Conservation (phyloP, 768 basidiomycete genomes). For the Suillus americanus region DNA sequence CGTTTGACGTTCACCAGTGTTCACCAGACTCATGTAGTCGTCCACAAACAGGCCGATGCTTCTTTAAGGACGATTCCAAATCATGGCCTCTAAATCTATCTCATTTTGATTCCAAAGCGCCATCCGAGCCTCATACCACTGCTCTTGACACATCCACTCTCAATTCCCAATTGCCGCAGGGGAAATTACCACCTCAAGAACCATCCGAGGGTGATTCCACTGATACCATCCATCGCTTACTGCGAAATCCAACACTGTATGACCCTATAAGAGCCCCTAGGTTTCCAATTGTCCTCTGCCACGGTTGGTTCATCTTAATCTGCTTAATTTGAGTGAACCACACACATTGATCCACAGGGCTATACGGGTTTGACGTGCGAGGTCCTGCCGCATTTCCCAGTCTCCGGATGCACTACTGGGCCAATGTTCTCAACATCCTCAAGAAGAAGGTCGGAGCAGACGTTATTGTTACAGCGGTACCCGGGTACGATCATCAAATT, state of each 20-base stretch:
- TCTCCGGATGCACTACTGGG: constrained; percentile 92
- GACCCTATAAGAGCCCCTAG: constrained; percentile 80
- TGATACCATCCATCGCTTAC: constrained; percentile 67
- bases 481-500: constrained; percentile 57
- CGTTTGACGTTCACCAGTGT: neutral
- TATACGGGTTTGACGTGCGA: constrained; percentile 93
- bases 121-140: neutral
- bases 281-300: constrained; percentile 92
- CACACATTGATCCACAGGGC: constrained; percentile 44
- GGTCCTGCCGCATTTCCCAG: constrained; percentile 82
- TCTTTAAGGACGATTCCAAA: neutral
- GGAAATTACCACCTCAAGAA: constrained; percentile 4
- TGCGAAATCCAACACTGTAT: constrained; percentile 74
- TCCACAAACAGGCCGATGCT: neutral
- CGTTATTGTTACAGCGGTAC: constrained; percentile 94
- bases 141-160: neutral
- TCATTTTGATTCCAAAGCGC: neutral
- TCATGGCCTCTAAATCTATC: neutral
- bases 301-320: constrained; percentile 56
- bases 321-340: neutral
- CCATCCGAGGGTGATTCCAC: constrained; percentile 18
- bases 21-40: neutral
- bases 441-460: constrained; percentile 84
- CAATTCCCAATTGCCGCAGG: neutral
- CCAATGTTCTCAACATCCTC: constrained; percentile 78